Base-by-base conservation (phyloP, 352 stramenopile species). In the Globisporangium spiculum region DNA sequence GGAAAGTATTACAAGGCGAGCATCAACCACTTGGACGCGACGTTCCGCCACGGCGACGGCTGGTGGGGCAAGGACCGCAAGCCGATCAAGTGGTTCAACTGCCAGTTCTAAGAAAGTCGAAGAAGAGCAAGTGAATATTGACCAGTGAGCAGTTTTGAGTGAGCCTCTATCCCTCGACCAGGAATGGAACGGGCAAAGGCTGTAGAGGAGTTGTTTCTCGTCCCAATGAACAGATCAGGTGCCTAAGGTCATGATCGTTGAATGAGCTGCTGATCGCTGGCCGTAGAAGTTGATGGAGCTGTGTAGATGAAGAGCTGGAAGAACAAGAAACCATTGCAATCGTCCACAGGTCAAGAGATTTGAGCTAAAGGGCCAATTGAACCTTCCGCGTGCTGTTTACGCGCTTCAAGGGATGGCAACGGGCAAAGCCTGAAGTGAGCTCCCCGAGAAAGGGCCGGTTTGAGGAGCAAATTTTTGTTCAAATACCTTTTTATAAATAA, bases 61-160 rank as follows among this genome's bases (percentile, higher is more conserved):
- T 67, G 57, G 55, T 77, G 65, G 61, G 74, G 74, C 41, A 63
- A 60, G 50, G 67, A 71, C 50, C 66, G 74, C 44, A 79, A 79
- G 63, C 74, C 74, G 30, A 63, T 79, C 44, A 75, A 79, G 55
- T 79, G 70, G 74, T 70, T 79, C 63, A 66, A 75, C 52, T 79
- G 74, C 53, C 67, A 75, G 48, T 72, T 79, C 30, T 70, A 73
- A 57, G 4, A 12, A 18, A 32, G 24, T 12, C 22, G 24, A 26
- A 24, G 46, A 12, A 24, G 46, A 24, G 1, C 4, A 53, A 53
- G 18, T 38, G 34, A 8, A 38, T 10, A 8, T 9, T 38, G 34
- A 9, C 34, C 34, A 41, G 34, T 9, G 34, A 41, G 34, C 34
- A 41, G 34, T 4, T 14, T 14, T 14, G 34, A 16, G 12, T 12